phyloP scores from a whole-genome alignment of 306 rosid species.

The Ammopiptanthus mongolicus region DNA sequence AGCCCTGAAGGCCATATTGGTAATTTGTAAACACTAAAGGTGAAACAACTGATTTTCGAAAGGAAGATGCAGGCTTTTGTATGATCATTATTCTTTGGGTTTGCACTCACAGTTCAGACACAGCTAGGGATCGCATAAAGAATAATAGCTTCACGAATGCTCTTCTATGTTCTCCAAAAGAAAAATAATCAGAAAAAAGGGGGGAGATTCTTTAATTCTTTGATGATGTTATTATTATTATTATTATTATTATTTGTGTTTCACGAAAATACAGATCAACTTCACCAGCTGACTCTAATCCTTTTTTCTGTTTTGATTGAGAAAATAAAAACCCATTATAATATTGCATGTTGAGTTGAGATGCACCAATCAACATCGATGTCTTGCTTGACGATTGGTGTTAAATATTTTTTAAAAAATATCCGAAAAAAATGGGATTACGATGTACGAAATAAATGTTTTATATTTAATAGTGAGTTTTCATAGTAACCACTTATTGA shows the following conservation, averaged over 20 bases:
- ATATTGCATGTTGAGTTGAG: not conserved
- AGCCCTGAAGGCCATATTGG: constrained; percentile 15
- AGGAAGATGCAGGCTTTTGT: not conserved
- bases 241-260: not conserved
- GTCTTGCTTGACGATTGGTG: constrained; percentile 2
- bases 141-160: not conserved
- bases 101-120: constrained; percentile 16
- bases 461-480: not conserved
- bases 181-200: not conserved
- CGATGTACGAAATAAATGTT: not conserved
- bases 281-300: not conserved
- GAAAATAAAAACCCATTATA: not conserved
- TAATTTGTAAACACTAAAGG: constrained; percentile 10
- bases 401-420: constrained; percentile 3
- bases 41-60: constrained; percentile 25
- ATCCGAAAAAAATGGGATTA: not conserved
- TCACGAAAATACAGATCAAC: not conserved
- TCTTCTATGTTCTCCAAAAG: not conserved
- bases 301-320: not conserved
- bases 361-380: constrained; percentile 16
- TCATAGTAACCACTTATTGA: not conserved
- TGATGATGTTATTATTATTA: too few species aligned
- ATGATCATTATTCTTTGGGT: not conserved
- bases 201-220: not conserved
- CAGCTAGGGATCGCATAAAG: constrained; percentile 3